Conservation (phyloP, 148 eudicot species). For the Simmondsia chinensis region DNA sequence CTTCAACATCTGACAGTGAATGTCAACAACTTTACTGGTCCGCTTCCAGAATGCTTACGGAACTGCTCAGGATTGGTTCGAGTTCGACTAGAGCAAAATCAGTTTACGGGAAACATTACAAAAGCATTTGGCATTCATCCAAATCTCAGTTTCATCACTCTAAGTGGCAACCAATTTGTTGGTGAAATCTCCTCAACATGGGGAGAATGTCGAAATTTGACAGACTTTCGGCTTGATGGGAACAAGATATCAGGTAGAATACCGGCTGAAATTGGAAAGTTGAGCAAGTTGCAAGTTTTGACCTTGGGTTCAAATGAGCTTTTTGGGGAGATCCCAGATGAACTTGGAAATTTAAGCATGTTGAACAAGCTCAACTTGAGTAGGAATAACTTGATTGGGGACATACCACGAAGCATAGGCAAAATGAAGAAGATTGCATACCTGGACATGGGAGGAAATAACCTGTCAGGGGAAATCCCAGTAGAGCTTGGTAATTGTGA, state of each 20-base stretch:
- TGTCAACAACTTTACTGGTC: conserved; percentile 13
- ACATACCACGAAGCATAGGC: conserved; percentile 25
- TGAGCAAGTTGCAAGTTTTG: conserved; percentile 6
- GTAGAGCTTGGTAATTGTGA: conserved; percentile 9
- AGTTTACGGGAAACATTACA: conserved; percentile 19
- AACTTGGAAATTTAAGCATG: conserved; percentile 29
- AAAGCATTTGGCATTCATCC: conserved; percentile 22
- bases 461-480: conserved; percentile 19
- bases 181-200: conserved; percentile 16
- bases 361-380: conserved; percentile 26
- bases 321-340: conserved; percentile 42
- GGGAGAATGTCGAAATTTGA: conserved; percentile 19
- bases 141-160: conserved; percentile 9
- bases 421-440: conserved; percentile 1
- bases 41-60: conserved; percentile 19
- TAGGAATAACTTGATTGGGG: conserved; percentile 31
- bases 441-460: conserved; percentile 16
- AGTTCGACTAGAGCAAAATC: conserved; percentile 21
- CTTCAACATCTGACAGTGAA: conserved; percentile 12
- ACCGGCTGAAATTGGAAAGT: conserved; percentile 4
- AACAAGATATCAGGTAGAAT: conserved; percentile 12
- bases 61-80: conserved; percentile 13
- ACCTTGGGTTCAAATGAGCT: conserved; percentile 27
- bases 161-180: conserved; percentile 21
- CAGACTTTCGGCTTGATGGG: conserved; percentile 6